Evolutionary conservation across 2,329 filamentous ascomycete genomes (phyloP).

Genomic region (Aaosphaeria pasadenensis): DNA sequence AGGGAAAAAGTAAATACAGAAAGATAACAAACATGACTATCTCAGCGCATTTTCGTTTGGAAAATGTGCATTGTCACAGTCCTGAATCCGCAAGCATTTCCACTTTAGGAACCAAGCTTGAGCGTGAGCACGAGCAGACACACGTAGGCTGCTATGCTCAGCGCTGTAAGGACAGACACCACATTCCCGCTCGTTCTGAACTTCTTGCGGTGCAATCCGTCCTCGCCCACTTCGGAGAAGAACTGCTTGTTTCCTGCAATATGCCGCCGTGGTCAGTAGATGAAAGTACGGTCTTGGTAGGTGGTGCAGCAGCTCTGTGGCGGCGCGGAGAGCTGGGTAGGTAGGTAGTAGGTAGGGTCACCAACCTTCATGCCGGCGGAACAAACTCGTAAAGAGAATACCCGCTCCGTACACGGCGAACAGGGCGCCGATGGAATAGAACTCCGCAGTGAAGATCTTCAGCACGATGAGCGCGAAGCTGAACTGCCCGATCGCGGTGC

Average conservation of each 20-base stretch:
- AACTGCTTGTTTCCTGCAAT: conserved; percentile 75
- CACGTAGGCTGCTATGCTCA: conserved; percentile 62
- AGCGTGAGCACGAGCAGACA: conserved; percentile 59
- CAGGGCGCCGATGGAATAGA: conserved; percentile 94
- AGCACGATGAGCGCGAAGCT: conserved; percentile 91
- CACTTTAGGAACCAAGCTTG: conserved; percentile 38
- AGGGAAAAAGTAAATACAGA: too few relatives aligned
- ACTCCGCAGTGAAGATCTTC: conserved; percentile 95
- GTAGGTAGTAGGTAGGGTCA: background rate
- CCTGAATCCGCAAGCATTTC: background rate
- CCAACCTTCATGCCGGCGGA: conserved; percentile 74
- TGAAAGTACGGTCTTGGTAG: background rate
- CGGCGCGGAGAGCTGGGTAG: background rate
- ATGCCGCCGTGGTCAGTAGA: background rate
- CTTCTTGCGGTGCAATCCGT: conserved; percentile 59
- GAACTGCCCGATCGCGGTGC: conserved; percentile 91
- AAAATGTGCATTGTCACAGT: too few relatives aligned
- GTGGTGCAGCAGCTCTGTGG: background rate
- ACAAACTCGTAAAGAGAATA: conserved; percentile 77
- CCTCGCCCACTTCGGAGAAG: conserved; percentile 64
- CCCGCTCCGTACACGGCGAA: conserved; percentile 90
- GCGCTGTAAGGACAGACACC: conserved; percentile 59
- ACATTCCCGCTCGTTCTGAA: conserved; percentile 67
- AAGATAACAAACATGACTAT: too few relatives aligned
- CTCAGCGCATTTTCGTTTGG: too few relatives aligned